Base-by-base conservation (phyloP, 2,329 filamentous ascomycete species). In the Penicillium sp. region DNA sequence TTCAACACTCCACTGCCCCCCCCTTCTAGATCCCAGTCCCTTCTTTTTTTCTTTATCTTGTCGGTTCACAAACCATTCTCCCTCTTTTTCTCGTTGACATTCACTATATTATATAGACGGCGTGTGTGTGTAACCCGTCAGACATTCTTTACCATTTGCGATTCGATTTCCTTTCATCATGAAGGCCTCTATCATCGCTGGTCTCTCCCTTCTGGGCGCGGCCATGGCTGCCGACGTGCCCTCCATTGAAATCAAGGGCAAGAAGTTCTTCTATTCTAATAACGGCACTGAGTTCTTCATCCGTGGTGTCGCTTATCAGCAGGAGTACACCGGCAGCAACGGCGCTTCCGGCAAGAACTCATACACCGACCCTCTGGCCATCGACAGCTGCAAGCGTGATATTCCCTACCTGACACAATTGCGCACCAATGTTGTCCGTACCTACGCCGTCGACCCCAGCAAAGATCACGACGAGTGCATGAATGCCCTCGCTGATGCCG, bases 221-320 rank as follows among this genome's bases (percentile, higher is more conserved):
- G 76, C 75, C 61, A 66, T 76, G 48, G 83, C 84, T 34, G 61
- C 59, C 55, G 80, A 82, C 60, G 73, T 88, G 51, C 83, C 80
- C 57, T 70, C 76, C 26, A 82, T 83, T 59, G 75, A 81, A 14
- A 34, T 80, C 80, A 92, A 92, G 83, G 87, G 90, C 65, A 84
- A 84, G 71, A 92, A 94, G 76, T 93, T 97, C 82, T 97, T 95
- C 82, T 92, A 89, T 80, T 82, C 89, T 74, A 89, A 87, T 73
- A 89, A 87, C 73, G 87, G 87, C 66, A 87, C 85, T 23, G 83
- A 90, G 77, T 90, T 89, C 80, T 85, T 76, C 81, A 90, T 97
- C 75, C 90, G 88, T 75, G 94, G 94, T 78, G 81, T 99, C 65
- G 94, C 94, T 63, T 99, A 99, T 79, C 94, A 99, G 80, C 85